A percentile compares a stretch with the other conserved stretches of the same genome.
phyloP scores from a whole-genome alignment of 805 yeast species.

The Myxozyma kluyveri region DNA sequence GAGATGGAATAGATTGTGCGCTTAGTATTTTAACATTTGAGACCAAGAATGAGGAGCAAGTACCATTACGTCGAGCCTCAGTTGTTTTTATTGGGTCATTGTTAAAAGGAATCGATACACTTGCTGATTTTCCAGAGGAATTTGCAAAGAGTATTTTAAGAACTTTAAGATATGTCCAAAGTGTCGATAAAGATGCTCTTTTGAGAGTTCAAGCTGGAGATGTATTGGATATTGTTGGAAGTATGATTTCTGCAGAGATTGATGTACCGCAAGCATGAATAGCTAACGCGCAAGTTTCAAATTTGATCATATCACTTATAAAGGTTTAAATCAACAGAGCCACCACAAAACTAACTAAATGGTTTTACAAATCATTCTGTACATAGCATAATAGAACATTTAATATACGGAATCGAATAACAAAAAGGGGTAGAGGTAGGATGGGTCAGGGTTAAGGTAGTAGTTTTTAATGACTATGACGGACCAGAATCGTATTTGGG shows the following conservation, averaged over 20 bases:
- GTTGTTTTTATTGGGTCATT: slow-evolving; percentile 54
- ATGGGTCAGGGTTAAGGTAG: no score
- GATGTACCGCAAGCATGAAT: no score
- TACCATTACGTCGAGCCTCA: slow-evolving; percentile 69
- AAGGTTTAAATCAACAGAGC: no score
- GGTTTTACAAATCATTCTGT: no score
- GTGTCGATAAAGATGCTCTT: slow-evolving; percentile 37
- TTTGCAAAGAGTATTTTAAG: slow-evolving; percentile 28
- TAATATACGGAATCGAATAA: no score
- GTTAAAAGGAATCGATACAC: slow-evolving; percentile 33
- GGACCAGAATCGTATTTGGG: no score
- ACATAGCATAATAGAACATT: no score
- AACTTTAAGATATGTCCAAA: slow-evolving; percentile 27
- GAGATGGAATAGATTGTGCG: slow-evolving; percentile 69
- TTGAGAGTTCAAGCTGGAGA: slow-evolving; percentile 36
- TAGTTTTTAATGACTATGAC: no score
- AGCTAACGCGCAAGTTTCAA: no score
- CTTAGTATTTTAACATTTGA: slow-evolving; percentile 71
- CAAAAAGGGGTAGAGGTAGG: no score
- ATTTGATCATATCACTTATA: no score
- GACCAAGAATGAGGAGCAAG: slow-evolving; percentile 43
- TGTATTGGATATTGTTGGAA: slow-evolving; percentile 30
- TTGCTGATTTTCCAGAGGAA: slow-evolving; percentile 36
- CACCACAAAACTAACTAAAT: no score
- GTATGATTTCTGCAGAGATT: slow-evolving; percentile 22